Evolutionary conservation across 352 stramenopile genomes (phyloP), one percentile per base, ranked within the genome.

Genomic region (Pythium brassicae): DNA sequence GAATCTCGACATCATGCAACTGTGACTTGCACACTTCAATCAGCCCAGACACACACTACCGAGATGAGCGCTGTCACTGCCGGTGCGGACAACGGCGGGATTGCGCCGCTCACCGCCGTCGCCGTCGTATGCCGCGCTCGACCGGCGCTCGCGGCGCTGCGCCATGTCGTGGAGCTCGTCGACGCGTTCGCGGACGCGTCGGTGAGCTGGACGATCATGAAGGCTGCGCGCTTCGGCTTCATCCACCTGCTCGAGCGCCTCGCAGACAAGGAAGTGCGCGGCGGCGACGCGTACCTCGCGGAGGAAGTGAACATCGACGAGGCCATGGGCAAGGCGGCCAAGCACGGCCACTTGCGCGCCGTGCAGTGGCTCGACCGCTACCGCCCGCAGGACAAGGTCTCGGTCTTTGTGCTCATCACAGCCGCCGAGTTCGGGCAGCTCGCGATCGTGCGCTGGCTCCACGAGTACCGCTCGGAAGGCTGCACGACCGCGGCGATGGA

Each of bases 161-260:
- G 59, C 5, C 77, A 85, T 49, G 71, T 83, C 25, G 52, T 76
- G 39, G 53, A 68, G 47, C 57, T 69, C 32, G 52, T 87, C 20
- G 56, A 67, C 11, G 51, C 42, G 11, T 87, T 63, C 37, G 44
- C 70, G 22, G 70, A 83, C 63, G 15, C 20, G 4, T 83, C 76
- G 1, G 26, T 42, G n/a, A 19, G 34, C 9, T 85, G 74, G 76
- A 74, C 65, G 19, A 27, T 87, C 49, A 63, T 67, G 22, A 62
- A 55, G 14, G 77, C 72, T 7, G 71, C 75, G 19, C 60, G 63
- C 11, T 40, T 57, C 10, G 71, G 69, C 20, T 71, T 70, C 32
- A 58, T 87, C 59, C 62, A 77, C 34, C 52, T 85, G 26, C 65
- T 82, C 14, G 51, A 56, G 27, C 55, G 62, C n/a, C 60, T 83